Percentiles rank a stretch among this genome's conserved stretches.
phyloP scores from a whole-genome alignment of 768 basidiomycete species.

The Podaxis sp. region DNA sequence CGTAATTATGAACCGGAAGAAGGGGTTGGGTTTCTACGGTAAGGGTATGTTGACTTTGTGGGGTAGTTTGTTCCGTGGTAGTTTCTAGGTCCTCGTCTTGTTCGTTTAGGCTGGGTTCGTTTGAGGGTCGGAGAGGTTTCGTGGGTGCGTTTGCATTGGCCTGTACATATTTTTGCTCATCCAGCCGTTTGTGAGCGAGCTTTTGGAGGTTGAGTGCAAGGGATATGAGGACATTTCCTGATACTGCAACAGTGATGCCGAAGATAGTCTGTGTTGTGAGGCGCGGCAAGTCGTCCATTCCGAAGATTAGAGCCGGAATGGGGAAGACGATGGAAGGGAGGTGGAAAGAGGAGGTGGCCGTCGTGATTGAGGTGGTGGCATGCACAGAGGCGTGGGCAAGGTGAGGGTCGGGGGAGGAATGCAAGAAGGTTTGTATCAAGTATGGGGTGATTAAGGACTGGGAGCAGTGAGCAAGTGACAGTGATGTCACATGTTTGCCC shows the following conservation, averaged over 20 bases:
- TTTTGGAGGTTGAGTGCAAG: constrained; percentile 92
- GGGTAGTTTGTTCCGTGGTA: not conserved
- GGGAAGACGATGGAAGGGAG: not conserved
- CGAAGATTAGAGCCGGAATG: not conserved
- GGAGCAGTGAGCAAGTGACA: not conserved
- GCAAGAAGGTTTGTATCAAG: not conserved
- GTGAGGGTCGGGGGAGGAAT: not conserved
- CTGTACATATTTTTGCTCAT: constrained; percentile 27
- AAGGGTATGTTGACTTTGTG: not conserved
- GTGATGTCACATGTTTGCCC: not conserved
- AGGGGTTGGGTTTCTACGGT: constrained; percentile 3
- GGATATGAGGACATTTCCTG: constrained; percentile 85
- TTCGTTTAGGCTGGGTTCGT: constrained; percentile 4
- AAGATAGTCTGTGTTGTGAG: constrained; percentile 55
- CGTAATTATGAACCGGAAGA: not conserved
- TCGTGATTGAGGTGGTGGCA: not conserved
- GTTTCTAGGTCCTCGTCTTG: constrained; percentile 10
- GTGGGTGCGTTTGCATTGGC: not conserved
- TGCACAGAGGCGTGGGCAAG: not conserved
- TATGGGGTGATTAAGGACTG: not conserved
- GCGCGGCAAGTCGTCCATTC: constrained; percentile 43
- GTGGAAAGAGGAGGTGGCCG: not conserved
- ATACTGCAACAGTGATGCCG: constrained; percentile 79
- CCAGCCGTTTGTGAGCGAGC: constrained; percentile 75
- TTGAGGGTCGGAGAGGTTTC: not conserved